A percentile compares a stretch with the other conserved stretches of the same genome.
Evolutionary conservation across 2,329 filamentous ascomycete species (phyloP).

Genomic region (Fonsecaea multimorphosa): DNA sequence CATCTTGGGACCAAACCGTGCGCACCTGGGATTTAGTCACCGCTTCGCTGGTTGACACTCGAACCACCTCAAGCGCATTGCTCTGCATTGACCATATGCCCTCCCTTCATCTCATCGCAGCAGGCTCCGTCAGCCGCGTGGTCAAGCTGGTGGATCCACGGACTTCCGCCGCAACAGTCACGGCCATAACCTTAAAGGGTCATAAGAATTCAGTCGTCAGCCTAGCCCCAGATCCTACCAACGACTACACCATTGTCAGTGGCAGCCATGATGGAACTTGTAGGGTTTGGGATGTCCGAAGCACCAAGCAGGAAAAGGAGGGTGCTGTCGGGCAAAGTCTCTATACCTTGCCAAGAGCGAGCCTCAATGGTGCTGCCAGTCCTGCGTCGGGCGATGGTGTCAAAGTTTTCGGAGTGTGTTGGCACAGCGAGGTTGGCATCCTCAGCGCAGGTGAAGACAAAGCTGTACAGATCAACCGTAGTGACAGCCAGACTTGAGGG

Average conservation of each 20-base stretch:
- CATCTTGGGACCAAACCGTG: slow-evolving; percentile 88
- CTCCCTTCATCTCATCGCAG: slow-evolving; percentile 67
- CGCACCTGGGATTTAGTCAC: slow-evolving; percentile 92
- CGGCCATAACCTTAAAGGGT: slow-evolving; percentile 88
- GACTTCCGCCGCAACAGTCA: slow-evolving; percentile 73
- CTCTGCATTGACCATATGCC: slow-evolving; percentile 78
- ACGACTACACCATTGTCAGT: slow-evolving; percentile 81
- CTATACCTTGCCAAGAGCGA: slow-evolving; percentile 80
- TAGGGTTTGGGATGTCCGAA: slow-evolving; percentile 88
- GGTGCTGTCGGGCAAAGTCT: slow-evolving; percentile 71
- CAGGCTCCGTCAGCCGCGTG: slow-evolving; percentile 83
- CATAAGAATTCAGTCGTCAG: slow-evolving; percentile 76
- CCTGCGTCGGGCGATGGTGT: slow-evolving; percentile 77
- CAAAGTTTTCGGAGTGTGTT: slow-evolving; percentile 88
- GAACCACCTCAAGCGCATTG: slow-evolving; percentile 82
- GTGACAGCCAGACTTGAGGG: slow-evolving; percentile 31
- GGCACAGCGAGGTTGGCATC: slow-evolving; percentile 86
- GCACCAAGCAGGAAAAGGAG: slow-evolving; percentile 64
- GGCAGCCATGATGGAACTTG: slow-evolving; percentile 93
- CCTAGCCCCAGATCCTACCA: slow-evolving; percentile 67
- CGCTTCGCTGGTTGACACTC: slow-evolving; percentile 74
- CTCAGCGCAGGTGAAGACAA: slow-evolving; percentile 93
- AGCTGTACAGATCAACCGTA: slow-evolving; percentile 84
- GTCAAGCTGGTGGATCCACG: slow-evolving; percentile 94
- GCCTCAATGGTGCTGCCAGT: slow-evolving; percentile 68